Conservation (phyloP, 1,139 yeast genomes). For the Diutina neorugosa region DNA sequence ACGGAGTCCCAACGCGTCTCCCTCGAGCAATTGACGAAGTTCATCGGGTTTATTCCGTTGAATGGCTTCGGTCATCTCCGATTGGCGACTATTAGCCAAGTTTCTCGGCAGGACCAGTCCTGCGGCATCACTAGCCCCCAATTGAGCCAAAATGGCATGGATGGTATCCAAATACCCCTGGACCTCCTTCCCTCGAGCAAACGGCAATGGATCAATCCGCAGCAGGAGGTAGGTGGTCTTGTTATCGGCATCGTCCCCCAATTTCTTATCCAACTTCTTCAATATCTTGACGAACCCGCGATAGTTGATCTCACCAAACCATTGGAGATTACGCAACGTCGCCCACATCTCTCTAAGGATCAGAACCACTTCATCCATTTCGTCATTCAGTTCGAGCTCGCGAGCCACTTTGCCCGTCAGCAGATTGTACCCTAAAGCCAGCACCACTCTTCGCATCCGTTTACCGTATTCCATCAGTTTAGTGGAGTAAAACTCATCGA, state of each 20-base stretch:
- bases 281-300: conserved; percentile 83
- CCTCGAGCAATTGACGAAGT: not conserved
- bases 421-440: conserved; percentile 19
- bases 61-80: not conserved
- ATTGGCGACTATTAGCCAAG: not conserved
- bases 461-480: conserved; percentile 67
- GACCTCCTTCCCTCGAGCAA: conserved; percentile 59
- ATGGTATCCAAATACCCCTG: conserved; percentile 41
- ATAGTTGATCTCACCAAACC: conserved; percentile 91
- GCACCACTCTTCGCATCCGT: conserved; percentile 41
- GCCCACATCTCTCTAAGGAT: conserved; percentile 68
- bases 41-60: not conserved
- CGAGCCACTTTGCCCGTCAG: conserved; percentile 15
- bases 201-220: conserved; percentile 63
- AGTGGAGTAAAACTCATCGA: conserved; percentile 64
- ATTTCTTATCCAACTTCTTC: conserved; percentile 81
- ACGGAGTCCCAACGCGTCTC: not conserved
- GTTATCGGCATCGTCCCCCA: conserved; percentile 20
- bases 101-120: not conserved
- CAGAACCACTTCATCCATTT: conserved; percentile 65
- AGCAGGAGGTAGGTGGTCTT: conserved; percentile 57
- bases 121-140: conserved; percentile 10
- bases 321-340: conserved; percentile 70
- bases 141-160: conserved; percentile 37
- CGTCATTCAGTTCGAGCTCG: conserved; percentile 39